These are phyloP conservation scores for Leccinum imitatum DNA, from an alignment of 768 basidiomycete genomes.

Conservation along the genomic window DNA sequence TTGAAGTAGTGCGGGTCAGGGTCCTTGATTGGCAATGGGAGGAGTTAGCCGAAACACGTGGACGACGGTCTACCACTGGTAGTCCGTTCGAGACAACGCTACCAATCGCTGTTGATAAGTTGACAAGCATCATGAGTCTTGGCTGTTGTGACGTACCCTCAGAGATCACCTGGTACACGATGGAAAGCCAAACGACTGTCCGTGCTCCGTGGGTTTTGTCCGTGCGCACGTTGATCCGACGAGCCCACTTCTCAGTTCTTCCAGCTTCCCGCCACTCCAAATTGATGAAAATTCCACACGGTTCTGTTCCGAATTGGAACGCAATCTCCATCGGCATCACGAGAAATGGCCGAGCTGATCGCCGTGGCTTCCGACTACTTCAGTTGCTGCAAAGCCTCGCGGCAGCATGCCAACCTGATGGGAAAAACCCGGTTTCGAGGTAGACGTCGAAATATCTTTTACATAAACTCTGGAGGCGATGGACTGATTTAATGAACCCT, in stretches of 20 bases:
- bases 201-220: constrained; percentile 78
- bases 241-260: constrained; percentile 35
- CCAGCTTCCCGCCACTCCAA: constrained; percentile 22
- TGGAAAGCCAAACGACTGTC: constrained; percentile 80
- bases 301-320: neutral
- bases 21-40: neutral
- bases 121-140: constrained; percentile 49
- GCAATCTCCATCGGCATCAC: neutral
- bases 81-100: no score
- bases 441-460: no score
- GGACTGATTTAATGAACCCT: no score
- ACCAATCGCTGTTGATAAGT: constrained; percentile 27
- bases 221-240: constrained; percentile 64
- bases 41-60: neutral
- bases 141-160: neutral
- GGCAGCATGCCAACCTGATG: neutral
- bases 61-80: neutral
- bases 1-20: neutral
- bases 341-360: neutral
- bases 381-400: neutral
- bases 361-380: no score
- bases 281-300: neutral
- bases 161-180: constrained; percentile 89
- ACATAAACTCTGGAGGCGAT: no score
- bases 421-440: neutral